Percentiles rank a stretch among this genome's conserved stretches.
Evolutionary conservation across 176 grass and related monocot species (phyloP).

Genomic region (Ensete glaucum): DNA sequence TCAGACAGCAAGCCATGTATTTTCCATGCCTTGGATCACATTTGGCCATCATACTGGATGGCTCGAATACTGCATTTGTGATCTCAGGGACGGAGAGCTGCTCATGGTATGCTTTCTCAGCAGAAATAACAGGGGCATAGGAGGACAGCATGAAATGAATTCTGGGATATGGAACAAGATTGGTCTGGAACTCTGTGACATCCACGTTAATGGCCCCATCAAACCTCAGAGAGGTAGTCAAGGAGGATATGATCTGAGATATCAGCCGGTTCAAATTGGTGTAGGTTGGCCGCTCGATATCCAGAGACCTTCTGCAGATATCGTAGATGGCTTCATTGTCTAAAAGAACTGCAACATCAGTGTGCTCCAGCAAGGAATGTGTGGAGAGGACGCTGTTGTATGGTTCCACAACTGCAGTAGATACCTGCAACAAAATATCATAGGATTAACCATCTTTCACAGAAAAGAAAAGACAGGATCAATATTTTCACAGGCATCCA

Average conservation of each 20-base stretch:
- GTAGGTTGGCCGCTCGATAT: slow-evolving; percentile 6
- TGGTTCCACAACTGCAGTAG: slow-evolving; percentile 5
- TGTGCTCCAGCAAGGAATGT: slow-evolving; percentile 7
- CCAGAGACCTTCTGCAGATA: slow-evolving; percentile 5
- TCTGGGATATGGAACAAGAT: slow-evolving; percentile 10
- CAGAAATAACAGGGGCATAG: slow-evolving; percentile 4
- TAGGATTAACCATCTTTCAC: neutral
- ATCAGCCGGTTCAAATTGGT: slow-evolving; percentile 7
- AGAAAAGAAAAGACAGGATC: neutral
- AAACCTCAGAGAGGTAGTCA: slow-evolving; percentile 6
- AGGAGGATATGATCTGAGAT: slow-evolving; percentile 7
- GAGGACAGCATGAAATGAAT: slow-evolving; percentile 10
- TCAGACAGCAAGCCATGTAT: slow-evolving; percentile 9
- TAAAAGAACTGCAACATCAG: slow-evolving; percentile 6
- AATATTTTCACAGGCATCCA: neutral
- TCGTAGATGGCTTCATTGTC: slow-evolving; percentile 12
- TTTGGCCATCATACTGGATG: slow-evolving; percentile 6
- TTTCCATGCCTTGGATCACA: slow-evolving; percentile 6
- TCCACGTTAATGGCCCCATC: slow-evolving; percentile 9
- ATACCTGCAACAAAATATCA: neutral
- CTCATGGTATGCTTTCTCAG: slow-evolving; percentile 6
- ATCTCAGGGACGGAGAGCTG: slow-evolving; percentile 10
- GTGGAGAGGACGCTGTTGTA: slow-evolving; percentile 6
- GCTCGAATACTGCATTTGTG: slow-evolving; percentile 1
- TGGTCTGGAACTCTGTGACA: slow-evolving; percentile 10